These are phyloP conservation scores for Haberlea rhodopensis DNA, from an alignment of 257 asterid genomes.

Conservation along the genomic window DNA sequence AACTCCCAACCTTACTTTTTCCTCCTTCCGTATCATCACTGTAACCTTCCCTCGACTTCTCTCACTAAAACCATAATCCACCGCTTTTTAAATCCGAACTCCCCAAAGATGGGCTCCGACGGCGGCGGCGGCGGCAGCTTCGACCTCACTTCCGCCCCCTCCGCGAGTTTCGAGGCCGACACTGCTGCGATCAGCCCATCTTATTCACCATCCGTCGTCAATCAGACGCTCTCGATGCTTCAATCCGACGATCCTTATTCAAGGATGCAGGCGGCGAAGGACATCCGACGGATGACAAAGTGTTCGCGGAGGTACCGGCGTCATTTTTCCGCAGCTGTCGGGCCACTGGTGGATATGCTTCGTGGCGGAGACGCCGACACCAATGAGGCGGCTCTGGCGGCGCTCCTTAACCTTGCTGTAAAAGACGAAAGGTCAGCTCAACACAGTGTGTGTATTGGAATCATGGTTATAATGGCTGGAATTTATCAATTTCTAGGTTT, in stretches of 20 bases:
- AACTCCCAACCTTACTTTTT: too few relatives aligned
- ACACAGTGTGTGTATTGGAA: background rate
- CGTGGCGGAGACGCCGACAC: slow-evolving; percentile 42
- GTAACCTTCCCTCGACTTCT: background rate
- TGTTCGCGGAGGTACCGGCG: slow-evolving; percentile 87
- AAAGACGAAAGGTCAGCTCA: slow-evolving; percentile 69
- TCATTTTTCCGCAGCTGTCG: slow-evolving; percentile 61
- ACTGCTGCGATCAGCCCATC: slow-evolving; percentile 30
- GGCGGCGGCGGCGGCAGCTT: slow-evolving; percentile 22
- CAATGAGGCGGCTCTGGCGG: slow-evolving; percentile 71
- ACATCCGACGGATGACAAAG: slow-evolving; percentile 81
- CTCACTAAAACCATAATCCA: slow-evolving; percentile 30
- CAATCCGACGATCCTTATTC: slow-evolving; percentile 44
- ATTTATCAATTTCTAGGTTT: slow-evolving; percentile 1
- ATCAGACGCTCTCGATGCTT: slow-evolving; percentile 50
- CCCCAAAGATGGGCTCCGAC: slow-evolving; percentile 28
- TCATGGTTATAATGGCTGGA: background rate
- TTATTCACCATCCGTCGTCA: slow-evolving; percentile 33
- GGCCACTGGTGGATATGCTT: slow-evolving; percentile 73
- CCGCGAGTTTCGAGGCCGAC: slow-evolving; percentile 32
- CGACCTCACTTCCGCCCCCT: slow-evolving; percentile 21
- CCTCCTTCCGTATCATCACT: slow-evolving; percentile 8
- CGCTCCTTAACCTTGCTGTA: slow-evolving; percentile 80
- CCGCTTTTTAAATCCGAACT: too few relatives aligned
- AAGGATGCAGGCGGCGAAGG: slow-evolving; percentile 71